These are phyloP conservation scores for Prunus mira DNA, from an alignment of 306 rosid species.

Conservation along the genomic window DNA sequence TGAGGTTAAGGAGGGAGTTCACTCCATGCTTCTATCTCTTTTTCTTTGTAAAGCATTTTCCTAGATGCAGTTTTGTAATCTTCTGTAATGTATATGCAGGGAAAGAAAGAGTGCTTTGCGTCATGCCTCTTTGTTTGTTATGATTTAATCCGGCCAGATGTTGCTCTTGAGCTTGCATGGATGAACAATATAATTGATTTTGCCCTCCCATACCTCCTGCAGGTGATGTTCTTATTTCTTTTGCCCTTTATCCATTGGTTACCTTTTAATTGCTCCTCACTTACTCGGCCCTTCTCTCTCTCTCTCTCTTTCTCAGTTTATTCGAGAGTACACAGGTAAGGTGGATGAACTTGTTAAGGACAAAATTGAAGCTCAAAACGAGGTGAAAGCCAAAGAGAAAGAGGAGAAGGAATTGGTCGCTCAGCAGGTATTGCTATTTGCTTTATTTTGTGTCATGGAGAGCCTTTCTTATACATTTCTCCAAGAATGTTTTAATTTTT, in stretches of 20 bases:
- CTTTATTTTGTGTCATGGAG: neutral
- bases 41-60: neutral
- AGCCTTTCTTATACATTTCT: slow-evolving; percentile 1
- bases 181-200: slow-evolving; percentile 84
- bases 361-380: slow-evolving; percentile 74
- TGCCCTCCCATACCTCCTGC: slow-evolving; percentile 84
- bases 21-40: neutral
- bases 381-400: slow-evolving; percentile 72
- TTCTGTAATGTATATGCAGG: slow-evolving; percentile 48
- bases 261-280: neutral
- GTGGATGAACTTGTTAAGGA: slow-evolving; percentile 88
- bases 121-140: slow-evolving; percentile 96
- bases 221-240: slow-evolving; percentile 41
- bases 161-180: slow-evolving; percentile 96
- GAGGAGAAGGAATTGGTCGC: slow-evolving; percentile 88
- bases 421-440: slow-evolving; percentile 60
- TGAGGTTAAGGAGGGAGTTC: neutral
- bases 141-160: slow-evolving; percentile 79
- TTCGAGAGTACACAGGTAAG: slow-evolving; percentile 89
- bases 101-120: slow-evolving; percentile 96
- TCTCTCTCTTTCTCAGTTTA: slow-evolving; percentile 49
- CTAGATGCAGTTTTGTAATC: neutral
- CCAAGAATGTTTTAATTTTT: neutral
- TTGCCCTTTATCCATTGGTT: neutral
- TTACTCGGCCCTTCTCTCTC: slow-evolving; percentile 5